Conservation (phyloP, 306 rosid species). For the Vigna unguiculata region DNA sequence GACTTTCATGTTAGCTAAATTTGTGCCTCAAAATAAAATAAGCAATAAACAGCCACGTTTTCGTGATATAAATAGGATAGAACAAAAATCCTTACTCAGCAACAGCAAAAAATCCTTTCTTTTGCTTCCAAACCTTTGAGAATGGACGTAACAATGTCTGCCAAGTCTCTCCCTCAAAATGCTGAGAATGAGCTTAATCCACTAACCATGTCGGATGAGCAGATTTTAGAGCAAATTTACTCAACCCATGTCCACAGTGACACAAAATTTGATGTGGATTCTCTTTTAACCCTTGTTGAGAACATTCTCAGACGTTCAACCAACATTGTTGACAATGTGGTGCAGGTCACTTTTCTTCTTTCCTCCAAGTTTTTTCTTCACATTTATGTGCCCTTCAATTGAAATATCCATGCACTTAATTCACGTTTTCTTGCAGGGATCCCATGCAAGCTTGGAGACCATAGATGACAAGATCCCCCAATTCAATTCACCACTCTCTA, state of each 20-base stretch:
- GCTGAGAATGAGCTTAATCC: slow-evolving; percentile 35
- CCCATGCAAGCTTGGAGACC: slow-evolving; percentile 6
- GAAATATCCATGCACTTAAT: background rate
- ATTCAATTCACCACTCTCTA: slow-evolving; percentile 16
- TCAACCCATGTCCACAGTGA: slow-evolving; percentile 59
- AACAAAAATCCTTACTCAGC: background rate
- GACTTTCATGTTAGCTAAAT: no score
- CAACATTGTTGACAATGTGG: slow-evolving; percentile 54
- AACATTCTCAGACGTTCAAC: slow-evolving; percentile 58
- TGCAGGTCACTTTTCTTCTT: background rate
- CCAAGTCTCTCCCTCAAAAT: background rate
- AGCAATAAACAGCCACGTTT: background rate
- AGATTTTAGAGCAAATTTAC: slow-evolving; percentile 50
- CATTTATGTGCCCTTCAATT: background rate
- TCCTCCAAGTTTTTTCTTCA: background rate
- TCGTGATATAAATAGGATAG: background rate
- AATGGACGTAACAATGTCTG: background rate
- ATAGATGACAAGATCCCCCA: slow-evolving; percentile 17
- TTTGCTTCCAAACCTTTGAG: background rate
- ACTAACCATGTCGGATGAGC: slow-evolving; percentile 49
- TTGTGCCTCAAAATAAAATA: no score
- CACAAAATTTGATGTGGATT: slow-evolving; percentile 51
- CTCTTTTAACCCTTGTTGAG: slow-evolving; percentile 61
- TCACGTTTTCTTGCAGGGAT: slow-evolving; percentile 1
- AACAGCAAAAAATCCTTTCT: background rate